These are phyloP conservation scores for Cyclostephanos invisitatus DNA, from an alignment of 108 stramenopile genomes.

Conservation along the genomic window DNA sequence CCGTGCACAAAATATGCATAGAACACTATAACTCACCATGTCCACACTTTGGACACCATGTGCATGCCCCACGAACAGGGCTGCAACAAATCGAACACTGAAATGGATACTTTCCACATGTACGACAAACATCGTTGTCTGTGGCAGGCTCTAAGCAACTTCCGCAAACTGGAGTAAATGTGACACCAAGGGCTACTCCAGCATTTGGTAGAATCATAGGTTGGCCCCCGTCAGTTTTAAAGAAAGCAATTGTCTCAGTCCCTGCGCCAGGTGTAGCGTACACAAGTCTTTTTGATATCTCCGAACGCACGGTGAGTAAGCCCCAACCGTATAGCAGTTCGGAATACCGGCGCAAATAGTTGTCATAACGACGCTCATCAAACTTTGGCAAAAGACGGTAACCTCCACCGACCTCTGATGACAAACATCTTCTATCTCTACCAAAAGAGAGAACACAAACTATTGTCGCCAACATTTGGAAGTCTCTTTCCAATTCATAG, in stretches of 20 bases:
- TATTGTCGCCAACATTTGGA: slow-evolving; percentile 82
- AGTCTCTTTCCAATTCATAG: slow-evolving; percentile 72
- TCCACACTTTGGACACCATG: slow-evolving; percentile 58
- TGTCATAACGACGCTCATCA: slow-evolving; percentile 60
- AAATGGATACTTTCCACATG: slow-evolving; percentile 67
- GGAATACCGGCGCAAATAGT: slow-evolving; percentile 67
- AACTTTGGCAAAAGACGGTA: slow-evolving; percentile 54
- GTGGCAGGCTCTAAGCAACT: slow-evolving; percentile 50
- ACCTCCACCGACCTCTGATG: slow-evolving; percentile 9
- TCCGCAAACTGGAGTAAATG: slow-evolving; percentile 55
- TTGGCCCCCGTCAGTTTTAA: slow-evolving; percentile 1
- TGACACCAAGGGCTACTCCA: slow-evolving; percentile 46
- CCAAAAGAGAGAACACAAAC: slow-evolving; percentile 65
- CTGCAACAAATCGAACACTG: slow-evolving; percentile 76
- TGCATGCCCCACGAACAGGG: slow-evolving; percentile 72
- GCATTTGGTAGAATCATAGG: slow-evolving; percentile 19
- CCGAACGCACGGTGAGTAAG: slow-evolving; percentile 61
- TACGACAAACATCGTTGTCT: slow-evolving; percentile 47
- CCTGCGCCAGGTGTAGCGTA: slow-evolving; percentile 39
- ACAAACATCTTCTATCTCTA: slow-evolving; percentile 40
- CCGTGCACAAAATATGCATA: not conserved
- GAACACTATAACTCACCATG: slow-evolving; percentile 16
- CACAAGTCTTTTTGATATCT: slow-evolving; percentile 70
- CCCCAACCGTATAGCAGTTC: slow-evolving; percentile 74
- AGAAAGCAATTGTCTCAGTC: slow-evolving; percentile 17